Conservation (phyloP, 305 asterid genomes). For the Fraxinus angustifolia region DNA sequence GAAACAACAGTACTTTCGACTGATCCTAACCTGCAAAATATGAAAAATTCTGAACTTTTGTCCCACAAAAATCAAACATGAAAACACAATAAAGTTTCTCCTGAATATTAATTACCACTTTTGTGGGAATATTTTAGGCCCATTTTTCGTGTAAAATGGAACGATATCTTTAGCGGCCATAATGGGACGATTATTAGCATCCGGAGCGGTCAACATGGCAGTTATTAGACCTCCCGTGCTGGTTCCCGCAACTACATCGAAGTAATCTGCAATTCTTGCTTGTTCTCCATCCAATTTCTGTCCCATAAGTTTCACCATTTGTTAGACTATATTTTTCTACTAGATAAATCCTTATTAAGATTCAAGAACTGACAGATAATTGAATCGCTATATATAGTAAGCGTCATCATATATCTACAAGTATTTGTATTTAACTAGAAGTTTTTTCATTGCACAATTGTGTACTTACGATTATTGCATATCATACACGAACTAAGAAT, state of each 20-base stretch:
- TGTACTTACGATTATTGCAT: background rate
- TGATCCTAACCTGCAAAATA: constrained; percentile 34
- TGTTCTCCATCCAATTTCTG: constrained; percentile 57
- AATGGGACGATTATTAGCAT: constrained; percentile 39
- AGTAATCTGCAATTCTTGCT: constrained; percentile 61
- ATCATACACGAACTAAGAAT: background rate
- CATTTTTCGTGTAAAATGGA: constrained; percentile 39
- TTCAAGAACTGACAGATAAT: background rate
- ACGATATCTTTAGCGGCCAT: constrained; percentile 50
- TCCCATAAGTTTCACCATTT: background rate
- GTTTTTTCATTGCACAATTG: background rate
- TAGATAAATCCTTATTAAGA: background rate
- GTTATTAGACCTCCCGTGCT: constrained; percentile 62
- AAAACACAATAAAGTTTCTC: background rate
- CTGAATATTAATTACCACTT: background rate
- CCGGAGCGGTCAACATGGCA: constrained; percentile 45
- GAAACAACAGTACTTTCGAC: constrained; percentile 11
- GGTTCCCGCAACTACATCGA: constrained; percentile 61
- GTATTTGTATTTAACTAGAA: background rate
- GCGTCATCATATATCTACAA: background rate
- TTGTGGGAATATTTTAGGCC: constrained; percentile 42
- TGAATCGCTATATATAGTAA: background rate
- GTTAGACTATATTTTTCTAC: background rate
- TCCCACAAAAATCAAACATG: background rate
- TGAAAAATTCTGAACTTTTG: background rate